Evolutionary conservation across 352 stramenopile genomes (phyloP).

Genomic region (Blastocystis sp.): DNA sequence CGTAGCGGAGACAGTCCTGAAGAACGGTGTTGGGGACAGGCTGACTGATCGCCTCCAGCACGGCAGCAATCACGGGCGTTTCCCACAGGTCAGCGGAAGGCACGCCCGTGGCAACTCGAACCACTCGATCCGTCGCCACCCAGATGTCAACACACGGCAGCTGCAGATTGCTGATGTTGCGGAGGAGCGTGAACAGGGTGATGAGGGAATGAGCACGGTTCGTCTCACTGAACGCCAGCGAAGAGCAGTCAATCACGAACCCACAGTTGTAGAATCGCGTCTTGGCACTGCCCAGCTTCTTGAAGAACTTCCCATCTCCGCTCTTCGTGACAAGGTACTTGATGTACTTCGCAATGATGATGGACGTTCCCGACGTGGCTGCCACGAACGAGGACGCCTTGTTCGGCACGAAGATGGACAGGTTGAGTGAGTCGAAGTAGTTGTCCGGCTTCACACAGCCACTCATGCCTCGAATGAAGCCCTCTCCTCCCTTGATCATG

Average conservation of each 20-base stretch:
- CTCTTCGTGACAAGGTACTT: constrained; percentile 51
- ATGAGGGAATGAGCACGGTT: neutral
- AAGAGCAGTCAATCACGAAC: constrained; percentile 41
- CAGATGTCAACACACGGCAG: neutral
- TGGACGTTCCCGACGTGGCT: constrained; percentile 23
- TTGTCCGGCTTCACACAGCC: neutral
- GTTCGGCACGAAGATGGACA: constrained; percentile 18
- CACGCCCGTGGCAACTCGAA: neutral
- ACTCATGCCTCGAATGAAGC: constrained; percentile 1
- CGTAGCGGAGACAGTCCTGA: constrained; percentile 34
- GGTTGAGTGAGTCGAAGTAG: constrained; percentile 17
- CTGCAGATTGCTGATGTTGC: constrained; percentile 1
- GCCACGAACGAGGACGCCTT: constrained; percentile 19
- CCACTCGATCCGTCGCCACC: neutral
- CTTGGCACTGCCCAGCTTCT: constrained; percentile 22
- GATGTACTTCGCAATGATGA: constrained; percentile 44
- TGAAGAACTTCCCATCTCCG: constrained; percentile 55
- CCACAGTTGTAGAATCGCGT: neutral
- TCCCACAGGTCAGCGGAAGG: constrained; percentile 38
- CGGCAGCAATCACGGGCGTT: neutral
- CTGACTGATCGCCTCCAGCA: neutral
- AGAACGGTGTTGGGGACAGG: constrained; percentile 19
- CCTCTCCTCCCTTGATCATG: neutral
- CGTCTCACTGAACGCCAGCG: constrained; percentile 22
- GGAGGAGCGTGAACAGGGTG: neutral